Conservation (phyloP, 768 basidiomycete genomes). For the Lyophyllum atratum region DNA sequence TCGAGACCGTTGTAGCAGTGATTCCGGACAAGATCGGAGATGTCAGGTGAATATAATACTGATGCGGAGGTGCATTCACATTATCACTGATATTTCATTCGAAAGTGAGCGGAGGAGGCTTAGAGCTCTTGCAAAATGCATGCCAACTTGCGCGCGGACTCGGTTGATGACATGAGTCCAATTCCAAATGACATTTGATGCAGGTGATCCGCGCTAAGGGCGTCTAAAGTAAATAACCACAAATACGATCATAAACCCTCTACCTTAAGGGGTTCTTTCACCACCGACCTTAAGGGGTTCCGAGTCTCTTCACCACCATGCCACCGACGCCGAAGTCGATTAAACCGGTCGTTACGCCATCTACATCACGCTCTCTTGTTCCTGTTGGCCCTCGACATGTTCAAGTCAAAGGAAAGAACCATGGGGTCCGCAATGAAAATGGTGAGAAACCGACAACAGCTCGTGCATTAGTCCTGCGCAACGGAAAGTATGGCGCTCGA, state of each 20-base stretch:
- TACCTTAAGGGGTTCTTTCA: background rate
- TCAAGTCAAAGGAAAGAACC: conserved; percentile 28
- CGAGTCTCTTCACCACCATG: conserved; percentile 18
- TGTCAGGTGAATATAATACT: no score
- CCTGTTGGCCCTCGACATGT: conserved; percentile 58
- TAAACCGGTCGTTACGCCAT: conserved; percentile 7
- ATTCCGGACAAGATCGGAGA: background rate
- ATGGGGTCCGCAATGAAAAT: conserved; percentile 46
- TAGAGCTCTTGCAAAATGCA: background rate
- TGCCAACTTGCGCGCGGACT: no score
- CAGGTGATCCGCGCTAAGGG: no score
- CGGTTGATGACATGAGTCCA: no score
- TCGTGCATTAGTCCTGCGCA: conserved; percentile 73
- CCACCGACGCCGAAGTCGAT: conserved; percentile 23
- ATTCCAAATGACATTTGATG: no score
- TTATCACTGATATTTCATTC: background rate
- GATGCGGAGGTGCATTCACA: no score
- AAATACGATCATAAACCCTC: background rate
- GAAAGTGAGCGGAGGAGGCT: background rate
- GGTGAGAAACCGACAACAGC: conserved; percentile 63
- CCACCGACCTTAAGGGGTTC: background rate
- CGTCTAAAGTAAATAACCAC: background rate
- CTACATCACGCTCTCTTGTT: conserved; percentile 51
- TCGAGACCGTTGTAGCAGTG: background rate
- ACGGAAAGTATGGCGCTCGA: conserved; percentile 71